Evolutionary conservation across 352 stramenopile genomes (phyloP), one percentile per base, ranked within the genome.

Genomic region (Pseudoperonospora humuli): DNA sequence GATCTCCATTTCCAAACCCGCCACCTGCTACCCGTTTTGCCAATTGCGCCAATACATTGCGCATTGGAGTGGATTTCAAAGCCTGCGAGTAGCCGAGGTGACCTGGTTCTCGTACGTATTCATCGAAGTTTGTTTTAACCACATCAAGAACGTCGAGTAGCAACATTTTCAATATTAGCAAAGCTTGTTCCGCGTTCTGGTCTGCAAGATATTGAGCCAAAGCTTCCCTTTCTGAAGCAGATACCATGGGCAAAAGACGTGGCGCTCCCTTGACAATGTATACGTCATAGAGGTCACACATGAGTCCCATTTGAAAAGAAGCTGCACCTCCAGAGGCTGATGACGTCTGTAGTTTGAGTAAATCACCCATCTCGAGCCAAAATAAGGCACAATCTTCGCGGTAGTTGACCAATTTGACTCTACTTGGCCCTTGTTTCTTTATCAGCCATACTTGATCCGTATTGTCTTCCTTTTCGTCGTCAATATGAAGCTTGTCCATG

Each of bases 341-440:
- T 1, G 47, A 57, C 4, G 41, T 64, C 4, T 69, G 72, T 14
- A 84, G 81, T 51, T 81, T 84, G 20, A 84, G 61, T 27, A 84
- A 34, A 20, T 82, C 72, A 20, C 51, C 77, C 28, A 84, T 80
- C 37, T 84, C 72, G 11, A 84, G 55, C 72, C 72, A 84, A 29
- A 82, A 84, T n/a, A 84, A 35, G 7, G 74, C 72, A 24, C 72
- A 84, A 45, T 84, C 58, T 36, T 80, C 61, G 5, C 69, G 61
- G 37, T 78, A 81, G 55, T 81, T 61, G 14, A 47, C 41, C 2
- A 67, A 70, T 19, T 59, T 52, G 14, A 31, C 35, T 31, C 45
- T 49, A 13, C 3, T 42, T 9, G 39, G 39, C 6, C 26, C 61
- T 47, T 31, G 50, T 23, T 52, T 58, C 50, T 57, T 72, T 15